Conservation (phyloP, 2,329 filamentous ascomycete species). For the Pyrenochaeta sp. region DNA sequence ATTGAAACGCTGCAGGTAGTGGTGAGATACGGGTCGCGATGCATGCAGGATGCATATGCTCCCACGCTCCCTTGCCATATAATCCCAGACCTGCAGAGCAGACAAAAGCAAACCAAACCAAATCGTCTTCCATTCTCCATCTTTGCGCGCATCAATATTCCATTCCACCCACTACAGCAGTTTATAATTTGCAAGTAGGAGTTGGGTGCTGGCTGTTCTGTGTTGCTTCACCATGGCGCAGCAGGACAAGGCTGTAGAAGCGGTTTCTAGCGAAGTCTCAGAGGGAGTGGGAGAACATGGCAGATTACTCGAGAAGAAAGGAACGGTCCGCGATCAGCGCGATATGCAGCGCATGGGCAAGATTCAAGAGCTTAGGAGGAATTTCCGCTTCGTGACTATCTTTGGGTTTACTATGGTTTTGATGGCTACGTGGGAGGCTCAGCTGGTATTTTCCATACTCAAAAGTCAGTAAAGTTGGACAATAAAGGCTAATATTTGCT, state of each 20-base stretch:
- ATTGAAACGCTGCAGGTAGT: not conserved
- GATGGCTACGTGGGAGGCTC: slow-evolving; percentile 12
- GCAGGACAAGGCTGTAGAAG: not conserved
- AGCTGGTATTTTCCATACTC: not conserved
- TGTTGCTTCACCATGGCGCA: not conserved
- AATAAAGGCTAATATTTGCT: not conserved
- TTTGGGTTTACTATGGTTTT: slow-evolving; percentile 14
- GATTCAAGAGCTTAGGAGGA: slow-evolving; percentile 9
- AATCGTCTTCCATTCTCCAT: too few species aligned
- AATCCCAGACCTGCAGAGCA: not conserved
- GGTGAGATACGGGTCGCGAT: not conserved
- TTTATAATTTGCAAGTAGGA: not conserved
- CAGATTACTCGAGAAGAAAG: slow-evolving; percentile 1
- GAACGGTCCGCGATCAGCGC: slow-evolving; percentile 6
- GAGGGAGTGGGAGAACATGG: not conserved
- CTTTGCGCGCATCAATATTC: too few species aligned
- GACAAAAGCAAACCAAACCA: too few species aligned
- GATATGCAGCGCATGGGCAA: slow-evolving; percentile 20
- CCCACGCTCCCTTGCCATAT: not conserved
- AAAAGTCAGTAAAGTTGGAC: not conserved
- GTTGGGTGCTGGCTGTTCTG: not conserved
- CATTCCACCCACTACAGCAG: not conserved
- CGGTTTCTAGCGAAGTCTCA: not conserved
- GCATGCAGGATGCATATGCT: slow-evolving; percentile 1
- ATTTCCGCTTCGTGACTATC: slow-evolving; percentile 16